Base-by-base conservation (phyloP, 176 grass and related monocot genomes). In the Oryza longistaminata region DNA sequence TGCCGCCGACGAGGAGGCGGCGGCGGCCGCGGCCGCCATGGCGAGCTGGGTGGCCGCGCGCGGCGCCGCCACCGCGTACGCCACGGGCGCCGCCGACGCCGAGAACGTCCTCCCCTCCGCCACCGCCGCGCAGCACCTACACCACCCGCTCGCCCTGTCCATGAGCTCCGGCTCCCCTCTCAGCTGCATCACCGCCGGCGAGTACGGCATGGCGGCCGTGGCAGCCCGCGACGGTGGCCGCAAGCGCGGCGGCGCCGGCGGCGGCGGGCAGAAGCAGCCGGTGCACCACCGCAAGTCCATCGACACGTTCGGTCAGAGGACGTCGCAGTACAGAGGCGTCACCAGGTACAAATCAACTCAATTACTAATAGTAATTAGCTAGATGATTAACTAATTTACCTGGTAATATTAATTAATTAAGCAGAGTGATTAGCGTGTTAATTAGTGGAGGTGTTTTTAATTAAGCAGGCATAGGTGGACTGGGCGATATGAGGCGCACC, bases 251-350 rank as follows among this genome's bases (percentile, higher is more conserved):
- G 87, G 88, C 62, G 74, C 68, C 0, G 49, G 49, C 61, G 80
- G 14, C 61, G 80, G 74, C 2, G 85, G 80, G 48, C 91, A 90
- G 61, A 99, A 99, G 88, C 96, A 99, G 65, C 91, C 96, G 3
- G 96, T 98, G 43, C 93, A 99, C 82, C 89, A 99, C 86, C 89
- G 96, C 82, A 99, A 99, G 79, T 99, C 96, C 26, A 99, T 99
- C 77, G 96, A 99, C 78, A 99, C 96, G 75, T 99, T 99, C 76
- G 96, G 96, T 10, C 96, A 99, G 88, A 83, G 96, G 73, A 99
- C 96, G 43, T 99, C 96, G 81, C 96, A 99, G 88, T 96, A 94
- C 84, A 81, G 96, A n/a, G 96, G 96, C 55, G 96, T 99, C 71
- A 99, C 96, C 12, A 99, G 96, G 96, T 96, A 92, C 72, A n/a